A percentile compares a stretch with the other conserved stretches of the same genome.
These are phyloP conservation scores for Excoecaria cochinchinensis DNA, from an alignment of 345 rosid genomes.

Conservation along the genomic window DNA sequence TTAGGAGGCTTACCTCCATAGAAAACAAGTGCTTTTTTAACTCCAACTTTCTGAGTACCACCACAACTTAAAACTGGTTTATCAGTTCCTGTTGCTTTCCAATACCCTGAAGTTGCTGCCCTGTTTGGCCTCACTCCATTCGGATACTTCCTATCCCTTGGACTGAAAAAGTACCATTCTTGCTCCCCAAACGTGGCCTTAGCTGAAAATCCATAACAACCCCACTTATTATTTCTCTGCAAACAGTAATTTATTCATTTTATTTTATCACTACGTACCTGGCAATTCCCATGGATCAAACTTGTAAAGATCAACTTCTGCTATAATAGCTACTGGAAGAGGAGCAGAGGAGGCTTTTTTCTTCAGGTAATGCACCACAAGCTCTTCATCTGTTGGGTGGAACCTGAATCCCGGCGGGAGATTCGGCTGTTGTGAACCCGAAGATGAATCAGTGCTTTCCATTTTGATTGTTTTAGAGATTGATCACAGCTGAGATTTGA, in stretches of 20 bases:
- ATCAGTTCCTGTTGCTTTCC: conserved; percentile 41
- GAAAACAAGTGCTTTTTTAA: conserved; percentile 38
- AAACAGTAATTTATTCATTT: not conserved
- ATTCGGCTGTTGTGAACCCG: conserved; percentile 30
- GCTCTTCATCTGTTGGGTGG: conserved; percentile 38
- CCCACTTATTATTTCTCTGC: not conserved
- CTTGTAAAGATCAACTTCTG: conserved; percentile 38
- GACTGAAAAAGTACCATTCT: conserved; percentile 40
- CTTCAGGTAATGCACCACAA: conserved; percentile 37
- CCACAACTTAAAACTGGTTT: conserved; percentile 31
- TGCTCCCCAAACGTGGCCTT: conserved; percentile 39
- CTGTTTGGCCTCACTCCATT: conserved; percentile 39
- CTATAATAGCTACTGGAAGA: conserved; percentile 33
- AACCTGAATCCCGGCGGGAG: conserved; percentile 38
- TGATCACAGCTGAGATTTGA: conserved; percentile 6
- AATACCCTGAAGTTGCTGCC: conserved; percentile 40
- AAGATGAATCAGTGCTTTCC: conserved; percentile 36
- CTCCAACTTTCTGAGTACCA: conserved; percentile 33
- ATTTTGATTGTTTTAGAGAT: not conserved
- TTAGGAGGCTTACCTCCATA: conserved; percentile 40
- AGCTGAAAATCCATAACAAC: conserved; percentile 19
- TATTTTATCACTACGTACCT: conserved; percentile 6
- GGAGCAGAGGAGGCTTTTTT: conserved; percentile 31
- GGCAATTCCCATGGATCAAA: conserved; percentile 40
- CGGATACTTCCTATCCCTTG: conserved; percentile 36